These are phyloP conservation scores for Fomitopsis pinicola DNA, from an alignment of 1,284 basidiomycete species.

Conservation along the genomic window DNA sequence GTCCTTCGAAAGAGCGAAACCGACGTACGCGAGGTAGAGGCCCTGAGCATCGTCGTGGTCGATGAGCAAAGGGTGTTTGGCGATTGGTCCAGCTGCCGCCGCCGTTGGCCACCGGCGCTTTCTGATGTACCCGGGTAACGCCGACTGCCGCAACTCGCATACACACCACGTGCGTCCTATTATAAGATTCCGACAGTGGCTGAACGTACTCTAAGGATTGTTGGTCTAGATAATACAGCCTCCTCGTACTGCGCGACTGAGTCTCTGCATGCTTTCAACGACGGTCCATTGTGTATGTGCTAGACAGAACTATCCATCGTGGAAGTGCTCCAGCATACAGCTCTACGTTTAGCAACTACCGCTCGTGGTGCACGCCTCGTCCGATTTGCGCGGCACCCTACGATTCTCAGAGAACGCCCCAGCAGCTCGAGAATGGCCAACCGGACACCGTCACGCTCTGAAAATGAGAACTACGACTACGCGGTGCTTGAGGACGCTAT, in stretches of 20 bases:
- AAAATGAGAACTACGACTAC: conserved; percentile 14
- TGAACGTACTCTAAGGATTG: too few relatives aligned
- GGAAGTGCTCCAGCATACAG: too few relatives aligned
- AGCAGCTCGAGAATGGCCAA: background rate
- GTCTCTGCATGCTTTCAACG: too few relatives aligned
- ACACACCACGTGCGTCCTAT: background rate
- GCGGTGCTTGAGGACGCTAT: conserved; percentile 25
- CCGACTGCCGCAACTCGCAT: background rate
- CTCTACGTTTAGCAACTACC: too few relatives aligned
- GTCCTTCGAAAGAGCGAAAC: background rate
- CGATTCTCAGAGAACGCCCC: background rate
- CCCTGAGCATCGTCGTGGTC: conserved; percentile 30
- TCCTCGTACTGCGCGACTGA: too few relatives aligned
- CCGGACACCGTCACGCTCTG: background rate
- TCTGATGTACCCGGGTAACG: background rate
- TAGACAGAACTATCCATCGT: too few relatives aligned
- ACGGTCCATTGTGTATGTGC: too few relatives aligned
- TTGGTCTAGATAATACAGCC: too few relatives aligned
- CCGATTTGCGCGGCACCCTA: background rate
- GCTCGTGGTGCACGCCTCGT: too few relatives aligned
- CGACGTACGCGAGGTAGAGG: conserved; percentile 25
- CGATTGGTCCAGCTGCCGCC: conserved; percentile 6
- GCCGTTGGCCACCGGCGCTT: background rate
- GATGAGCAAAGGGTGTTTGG: conserved; percentile 20
- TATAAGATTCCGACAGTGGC: too few relatives aligned